Conservation (phyloP, 1,139 yeast genomes). For the Suhomyces bolitotheri region DNA sequence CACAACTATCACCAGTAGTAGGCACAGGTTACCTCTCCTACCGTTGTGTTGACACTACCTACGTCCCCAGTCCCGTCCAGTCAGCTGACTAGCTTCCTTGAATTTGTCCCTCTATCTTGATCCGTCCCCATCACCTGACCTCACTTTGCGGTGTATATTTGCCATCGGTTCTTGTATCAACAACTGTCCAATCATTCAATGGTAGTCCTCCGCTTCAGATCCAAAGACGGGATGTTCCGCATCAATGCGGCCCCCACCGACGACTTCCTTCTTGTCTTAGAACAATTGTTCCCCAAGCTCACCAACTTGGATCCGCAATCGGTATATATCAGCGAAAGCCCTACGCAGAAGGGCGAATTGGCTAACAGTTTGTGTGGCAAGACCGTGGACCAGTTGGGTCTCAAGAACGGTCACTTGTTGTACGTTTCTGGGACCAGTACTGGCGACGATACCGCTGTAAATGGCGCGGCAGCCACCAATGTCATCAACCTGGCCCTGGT, state of each 20-base stretch:
- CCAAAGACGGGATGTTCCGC: slow-evolving; percentile 81
- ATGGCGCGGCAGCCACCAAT: not conserved
- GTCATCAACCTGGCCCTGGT: not conserved
- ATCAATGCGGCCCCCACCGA: slow-evolving; percentile 51
- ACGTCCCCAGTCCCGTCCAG: no score
- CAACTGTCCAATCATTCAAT: slow-evolving; percentile 1
- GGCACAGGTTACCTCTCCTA: no score
- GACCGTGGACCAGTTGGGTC: slow-evolving; percentile 54
- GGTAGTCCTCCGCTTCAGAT: slow-evolving; percentile 64
- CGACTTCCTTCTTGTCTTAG: slow-evolving; percentile 51
- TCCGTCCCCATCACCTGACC: no score
- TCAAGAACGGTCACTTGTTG: slow-evolving; percentile 82
- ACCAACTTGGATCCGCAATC: slow-evolving; percentile 33
- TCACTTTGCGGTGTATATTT: no score
- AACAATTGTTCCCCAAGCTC: slow-evolving; percentile 41
- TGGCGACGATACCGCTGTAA: not conserved
- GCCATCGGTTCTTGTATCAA: slow-evolving; percentile 4
- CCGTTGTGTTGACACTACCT: no score
- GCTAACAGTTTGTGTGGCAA: slow-evolving; percentile 45
- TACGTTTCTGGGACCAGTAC: slow-evolving; percentile 39
- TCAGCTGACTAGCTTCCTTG: no score
- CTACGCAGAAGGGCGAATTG: slow-evolving; percentile 49
- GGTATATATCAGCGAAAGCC: slow-evolving; percentile 44
- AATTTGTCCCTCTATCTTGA: no score
- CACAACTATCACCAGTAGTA: no score